Percentiles rank a stretch among this genome's conserved stretches.
Conservation (phyloP, 2,329 filamentous ascomycete species). For the Fusarium algeriense region DNA sequence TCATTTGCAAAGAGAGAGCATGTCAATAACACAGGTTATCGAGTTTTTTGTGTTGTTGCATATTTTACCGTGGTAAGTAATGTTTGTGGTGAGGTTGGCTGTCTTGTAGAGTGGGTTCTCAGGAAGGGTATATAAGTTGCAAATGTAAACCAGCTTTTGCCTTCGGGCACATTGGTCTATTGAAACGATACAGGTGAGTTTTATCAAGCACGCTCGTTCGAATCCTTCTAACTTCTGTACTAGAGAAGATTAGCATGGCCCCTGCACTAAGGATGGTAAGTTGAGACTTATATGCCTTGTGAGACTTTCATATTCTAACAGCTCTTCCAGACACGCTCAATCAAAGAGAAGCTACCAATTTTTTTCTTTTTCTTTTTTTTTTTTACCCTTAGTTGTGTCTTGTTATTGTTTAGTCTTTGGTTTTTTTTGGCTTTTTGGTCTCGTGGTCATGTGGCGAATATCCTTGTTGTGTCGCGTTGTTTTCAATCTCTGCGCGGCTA, state of each 20-base stretch:
- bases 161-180: not conserved
- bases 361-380: not conserved
- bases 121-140: not conserved
- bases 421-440: no score
- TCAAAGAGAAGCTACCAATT: constrained; percentile 33
- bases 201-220: rapidly evolving
- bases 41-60: not conserved
- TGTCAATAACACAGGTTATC: not conserved
- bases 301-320: no score
- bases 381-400: not conserved
- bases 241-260: constrained; percentile 84
- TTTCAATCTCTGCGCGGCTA: not conserved
- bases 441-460: not conserved
- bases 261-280: constrained; percentile 85
- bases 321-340: constrained; percentile 16
- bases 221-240: not conserved
- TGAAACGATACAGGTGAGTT: not conserved
- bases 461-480: not conserved
- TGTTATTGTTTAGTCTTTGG: not conserved
- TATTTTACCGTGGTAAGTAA: not conserved
- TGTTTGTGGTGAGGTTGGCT: rapidly evolving
- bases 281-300: not conserved
- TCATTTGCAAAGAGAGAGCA: not conserved
- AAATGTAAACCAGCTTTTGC: not conserved
- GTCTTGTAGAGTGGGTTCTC: rapidly evolving